Base-by-base conservation (phyloP, 768 basidiomycete genomes). In the Imleria badia region DNA sequence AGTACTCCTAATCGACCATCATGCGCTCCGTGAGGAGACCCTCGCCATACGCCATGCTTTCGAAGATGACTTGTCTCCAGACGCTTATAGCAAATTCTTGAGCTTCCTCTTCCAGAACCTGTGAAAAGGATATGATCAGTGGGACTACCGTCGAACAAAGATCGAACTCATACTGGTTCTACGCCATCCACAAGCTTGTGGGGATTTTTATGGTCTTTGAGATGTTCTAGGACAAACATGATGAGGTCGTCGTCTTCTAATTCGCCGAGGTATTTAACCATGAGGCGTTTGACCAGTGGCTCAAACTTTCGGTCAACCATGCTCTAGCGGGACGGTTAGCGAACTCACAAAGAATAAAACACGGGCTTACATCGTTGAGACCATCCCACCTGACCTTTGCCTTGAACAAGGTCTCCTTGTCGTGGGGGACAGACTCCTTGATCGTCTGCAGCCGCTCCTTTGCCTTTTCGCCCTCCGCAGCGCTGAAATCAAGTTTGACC, bases 91-190 rank as follows among this genome's bases (percentile, higher is more conserved):
- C 78, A 54, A 95, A 81, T 56, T 92, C 86, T 26, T 76, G 75
- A 6, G 94, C 94, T 68, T 98, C 94, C 70, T 96, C 94, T 67
- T 94, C 94, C 34, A 98, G 77, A 5, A 97, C 91, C 94, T 97
- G 65, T 36, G 11, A 29, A 23, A 41, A 38, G 1, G 14, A 13
- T 15, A 6, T 22, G 39, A 55, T 58, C 39, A 64, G 42, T 19
- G n/a, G 34, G n/a, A 30, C 33, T 6, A 38, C 35, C 48, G 15
- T 35, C 31, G 38, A 23, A 30, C 6, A n/a, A 8, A 48, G 23
- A 45, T 29, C 15, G 39, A n/a, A 48, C 35, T 80, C 94, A 66
- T 73, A 96, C 95, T 55, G 91, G 89, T 75, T 94, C 92, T 20
- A 98, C 74, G 13, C 92, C 94, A 63, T 96, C 95, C 11, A 93